phyloP scores from a whole-genome alignment of 441 rosid genomes.

The Daphne laureola region DNA sequence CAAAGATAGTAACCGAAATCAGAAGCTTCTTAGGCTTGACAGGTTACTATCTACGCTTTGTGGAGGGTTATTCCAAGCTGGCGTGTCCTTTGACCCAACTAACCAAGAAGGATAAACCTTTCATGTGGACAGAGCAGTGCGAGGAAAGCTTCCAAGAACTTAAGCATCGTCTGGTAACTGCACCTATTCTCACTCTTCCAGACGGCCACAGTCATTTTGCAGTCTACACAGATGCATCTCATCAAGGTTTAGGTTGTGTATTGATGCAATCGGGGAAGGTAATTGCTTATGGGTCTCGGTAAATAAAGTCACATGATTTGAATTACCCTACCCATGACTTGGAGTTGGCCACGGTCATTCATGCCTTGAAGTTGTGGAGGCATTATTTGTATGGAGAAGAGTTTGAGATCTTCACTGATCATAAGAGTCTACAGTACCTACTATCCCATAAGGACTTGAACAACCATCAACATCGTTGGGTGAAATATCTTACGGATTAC shows the following conservation, averaged over 20 bases:
- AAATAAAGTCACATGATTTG: neutral
- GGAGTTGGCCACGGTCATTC: neutral
- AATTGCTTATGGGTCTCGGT: constrained; percentile 5
- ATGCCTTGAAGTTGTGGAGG: neutral
- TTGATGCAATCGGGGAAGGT: constrained; percentile 2
- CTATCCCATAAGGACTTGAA: neutral
- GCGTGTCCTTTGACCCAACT: neutral
- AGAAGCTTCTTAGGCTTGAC: neutral
- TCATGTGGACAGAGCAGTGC: neutral
- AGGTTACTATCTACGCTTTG: too few relatives aligned
- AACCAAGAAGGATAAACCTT: neutral
- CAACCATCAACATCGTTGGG: neutral
- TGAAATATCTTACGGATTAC: constrained; percentile 2
- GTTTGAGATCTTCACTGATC: constrained; percentile 1
- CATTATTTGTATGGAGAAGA: neutral
- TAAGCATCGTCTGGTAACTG: neutral
- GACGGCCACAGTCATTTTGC: neutral
- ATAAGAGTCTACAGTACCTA: neutral
- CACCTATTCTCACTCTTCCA: neutral
- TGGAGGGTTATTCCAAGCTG: too few relatives aligned
- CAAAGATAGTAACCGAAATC: neutral
- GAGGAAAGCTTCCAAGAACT: constrained; percentile 10
- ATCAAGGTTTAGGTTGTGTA: neutral
- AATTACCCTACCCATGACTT: constrained; percentile 3
- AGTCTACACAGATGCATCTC: neutral